Evolutionary conservation across 1,139 yeast species (phyloP), one percentile per base, ranked within the genome.

Genomic region (Spencermartinsiella ligniputridi): DNA sequence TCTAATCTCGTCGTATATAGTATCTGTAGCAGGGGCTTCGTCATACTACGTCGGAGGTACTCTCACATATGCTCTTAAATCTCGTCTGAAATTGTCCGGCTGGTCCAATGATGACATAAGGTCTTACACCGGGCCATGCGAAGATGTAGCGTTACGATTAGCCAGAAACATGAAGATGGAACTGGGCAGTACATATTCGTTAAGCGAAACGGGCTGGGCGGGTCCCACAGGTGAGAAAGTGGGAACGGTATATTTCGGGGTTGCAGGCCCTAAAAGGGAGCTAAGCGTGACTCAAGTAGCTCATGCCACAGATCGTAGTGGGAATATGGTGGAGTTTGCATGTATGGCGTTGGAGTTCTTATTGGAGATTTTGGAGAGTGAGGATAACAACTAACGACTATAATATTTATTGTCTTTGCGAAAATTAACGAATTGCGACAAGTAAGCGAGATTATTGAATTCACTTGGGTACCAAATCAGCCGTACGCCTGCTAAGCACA

Each of bases 141-240:
- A 83, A 58, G 76, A 73, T 42, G 95, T 86, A 20, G 95, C 86
- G 1, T 63, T 80, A 47, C 75, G 85, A 55, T 69, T 86, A 55
- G 95, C 96, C 1, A 70, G 96, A 45, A 86, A 86, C 48, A 71
- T 89, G 45, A 74, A 83, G 58, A 77, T 86, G 52, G 96, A 87
- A 61, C 72, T 86, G 51, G 95, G 95, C 0, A 80, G 89, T 5
- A 83, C 90, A 0, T 86, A 80, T 64, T 88, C 86, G 4, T 70
- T 87, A 29, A 81, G 90, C 0, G 96, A 87, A 60, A 83, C 95
- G 0, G 96, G 96, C 2, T 83, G 84, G 70, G 94, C 95, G 0
- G 95, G 95, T 0, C 70, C 81, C 69, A 47, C 35, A 24, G 54
- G 51, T 13, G 50, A 47, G n/a, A 37, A 46, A 27, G 78, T 79